Conservation (phyloP, 1,284 basidiomycete genomes). For the Fomitopsis palustris region DNA sequence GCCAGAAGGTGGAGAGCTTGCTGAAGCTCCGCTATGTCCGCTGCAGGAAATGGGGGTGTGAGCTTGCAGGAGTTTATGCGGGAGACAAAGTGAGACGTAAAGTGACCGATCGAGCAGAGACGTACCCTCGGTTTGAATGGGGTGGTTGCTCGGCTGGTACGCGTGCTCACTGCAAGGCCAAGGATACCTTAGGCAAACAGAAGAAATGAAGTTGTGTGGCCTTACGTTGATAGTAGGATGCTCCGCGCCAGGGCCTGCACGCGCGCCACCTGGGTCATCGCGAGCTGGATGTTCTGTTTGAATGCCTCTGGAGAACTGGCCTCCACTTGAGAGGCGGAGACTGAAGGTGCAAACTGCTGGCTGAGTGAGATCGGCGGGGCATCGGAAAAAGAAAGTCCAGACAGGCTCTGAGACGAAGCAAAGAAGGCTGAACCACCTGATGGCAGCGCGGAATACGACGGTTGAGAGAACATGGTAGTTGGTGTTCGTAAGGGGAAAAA, state of each 20-base stretch:
- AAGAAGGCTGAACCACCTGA: not conserved
- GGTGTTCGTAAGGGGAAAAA: not conserved
- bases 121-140: constrained; percentile 46
- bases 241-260: constrained; percentile 42
- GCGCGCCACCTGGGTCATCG: constrained; percentile 40
- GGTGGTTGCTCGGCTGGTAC: constrained; percentile 45
- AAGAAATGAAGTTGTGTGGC: constrained; percentile 1
- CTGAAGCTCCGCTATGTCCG: constrained; percentile 42
- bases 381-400: not conserved
- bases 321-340: constrained; percentile 38
- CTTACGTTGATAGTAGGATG: constrained; percentile 49
- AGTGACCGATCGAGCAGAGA: not conserved
- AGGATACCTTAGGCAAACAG: not conserved
- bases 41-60: constrained; percentile 22
- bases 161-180: constrained; percentile 42
- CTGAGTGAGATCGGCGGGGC: not conserved
- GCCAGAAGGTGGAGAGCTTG: constrained; percentile 40
- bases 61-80: too few relatives aligned
- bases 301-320: constrained; percentile 52
- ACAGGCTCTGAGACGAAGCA: not conserved
- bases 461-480: not conserved
- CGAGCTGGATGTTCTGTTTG: constrained; percentile 48
- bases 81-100: not conserved
- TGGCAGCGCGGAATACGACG: not conserved
- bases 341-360: not conserved